phyloP scores from a whole-genome alignment of 1,284 basidiomycete species.

The Laetiporus sulphureus region DNA sequence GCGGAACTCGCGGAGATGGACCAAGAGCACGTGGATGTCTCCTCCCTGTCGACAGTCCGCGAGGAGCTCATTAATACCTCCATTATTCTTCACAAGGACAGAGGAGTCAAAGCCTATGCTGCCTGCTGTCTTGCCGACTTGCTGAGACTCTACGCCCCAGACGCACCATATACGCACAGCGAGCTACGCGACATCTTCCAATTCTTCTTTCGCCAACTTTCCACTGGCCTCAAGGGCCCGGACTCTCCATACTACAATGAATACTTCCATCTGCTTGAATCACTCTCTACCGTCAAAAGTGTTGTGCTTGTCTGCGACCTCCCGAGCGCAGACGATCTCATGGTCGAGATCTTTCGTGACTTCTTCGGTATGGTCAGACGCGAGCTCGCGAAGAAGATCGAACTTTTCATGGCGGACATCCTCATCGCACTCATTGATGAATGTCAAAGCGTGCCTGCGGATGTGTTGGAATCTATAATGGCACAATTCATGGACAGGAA shows the following conservation, averaged over 20 bases:
- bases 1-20: conserved; percentile 79
- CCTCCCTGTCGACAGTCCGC: conserved; percentile 62
- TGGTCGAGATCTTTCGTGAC: conserved; percentile 77
- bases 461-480: conserved; percentile 80
- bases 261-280: conserved; percentile 91
- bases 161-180: conserved; percentile 87
- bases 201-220: conserved; percentile 87
- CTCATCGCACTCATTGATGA: conserved; percentile 89
- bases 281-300: conserved; percentile 89
- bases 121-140: conserved; percentile 95
- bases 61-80: conserved; percentile 78
- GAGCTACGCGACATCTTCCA: conserved; percentile 93
- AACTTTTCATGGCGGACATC: conserved; percentile 85
- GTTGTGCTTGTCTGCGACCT: conserved; percentile 92
- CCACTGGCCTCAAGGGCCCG: conserved; percentile 63
- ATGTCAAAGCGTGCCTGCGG: conserved; percentile 62
- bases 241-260: conserved; percentile 78
- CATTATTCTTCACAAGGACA: conserved; percentile 90
- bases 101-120: conserved; percentile 88
- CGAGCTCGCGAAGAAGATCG: conserved; percentile 85
- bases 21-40: conserved; percentile 79
- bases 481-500: conserved; percentile 81
- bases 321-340: conserved; percentile 80
- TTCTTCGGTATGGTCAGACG: conserved; percentile 78
- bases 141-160: conserved; percentile 90